Percentiles rank a stretch among this genome's conserved stretches.
Evolutionary conservation across 2,329 filamentous ascomycete species (phyloP).

Genomic region (Aspergillus sergii): DNA sequence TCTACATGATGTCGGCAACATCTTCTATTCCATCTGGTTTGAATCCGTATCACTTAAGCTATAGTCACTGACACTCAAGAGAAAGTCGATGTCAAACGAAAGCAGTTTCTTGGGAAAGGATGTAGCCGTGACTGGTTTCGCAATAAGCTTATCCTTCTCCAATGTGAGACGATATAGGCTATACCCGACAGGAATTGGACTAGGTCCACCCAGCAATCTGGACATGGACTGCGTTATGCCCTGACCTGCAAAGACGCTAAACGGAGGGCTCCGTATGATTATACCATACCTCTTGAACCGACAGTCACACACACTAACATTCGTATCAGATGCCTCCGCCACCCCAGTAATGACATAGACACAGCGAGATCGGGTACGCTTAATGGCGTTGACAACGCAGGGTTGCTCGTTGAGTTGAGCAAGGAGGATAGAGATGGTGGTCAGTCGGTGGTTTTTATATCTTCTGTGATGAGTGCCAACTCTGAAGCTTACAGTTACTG

Average conservation of each 20-base stretch:
- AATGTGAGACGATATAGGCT: not conserved
- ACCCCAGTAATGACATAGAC: not conserved
- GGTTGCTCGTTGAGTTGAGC: not conserved
- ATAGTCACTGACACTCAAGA: too few relatives aligned
- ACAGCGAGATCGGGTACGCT: not conserved
- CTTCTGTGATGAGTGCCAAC: too few relatives aligned
- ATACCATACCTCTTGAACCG: not conserved
- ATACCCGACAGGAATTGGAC: not conserved
- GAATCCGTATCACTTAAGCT: too few relatives aligned
- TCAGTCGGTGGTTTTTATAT: too few relatives aligned
- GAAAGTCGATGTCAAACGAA: too few relatives aligned
- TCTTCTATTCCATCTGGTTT: too few relatives aligned
- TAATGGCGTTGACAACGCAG: not conserved
- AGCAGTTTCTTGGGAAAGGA: not conserved
- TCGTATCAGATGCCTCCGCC: not conserved
- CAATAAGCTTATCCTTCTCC: not conserved
- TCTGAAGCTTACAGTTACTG: too few relatives aligned
- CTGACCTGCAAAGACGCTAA: not conserved
- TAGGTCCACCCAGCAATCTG: too few relatives aligned
- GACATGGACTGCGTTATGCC: fast-evolving
- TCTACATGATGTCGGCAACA: too few relatives aligned
- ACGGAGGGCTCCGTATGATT: not conserved
- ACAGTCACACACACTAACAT: not conserved
- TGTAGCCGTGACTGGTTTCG: not conserved
- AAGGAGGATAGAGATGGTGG: too few relatives aligned